Percentiles rank a stretch among this genome's conserved stretches.
phyloP scores from a whole-genome alignment of 495 filamentous ascomycete genomes.

The Aspergillus indologenus region DNA sequence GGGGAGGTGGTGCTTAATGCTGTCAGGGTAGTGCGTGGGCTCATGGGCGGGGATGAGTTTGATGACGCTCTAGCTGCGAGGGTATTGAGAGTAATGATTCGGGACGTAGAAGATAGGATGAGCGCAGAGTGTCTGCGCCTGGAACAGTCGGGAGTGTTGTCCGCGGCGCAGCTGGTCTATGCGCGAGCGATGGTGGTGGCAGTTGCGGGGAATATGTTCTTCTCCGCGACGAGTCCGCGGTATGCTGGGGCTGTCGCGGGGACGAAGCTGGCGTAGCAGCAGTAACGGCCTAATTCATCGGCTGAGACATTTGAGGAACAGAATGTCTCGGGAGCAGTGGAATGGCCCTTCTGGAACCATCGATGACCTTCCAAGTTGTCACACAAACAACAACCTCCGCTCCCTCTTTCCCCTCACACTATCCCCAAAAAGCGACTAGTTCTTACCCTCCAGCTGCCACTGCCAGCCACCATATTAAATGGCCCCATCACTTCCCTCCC shows the following conservation, averaged over 20 bases:
- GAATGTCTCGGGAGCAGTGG: too few species aligned
- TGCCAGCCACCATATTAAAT: neutral
- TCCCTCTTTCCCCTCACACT: neutral
- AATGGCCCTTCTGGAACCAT: neutral
- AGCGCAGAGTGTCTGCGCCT: constrained; percentile 6
- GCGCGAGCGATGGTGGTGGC: constrained; percentile 13
- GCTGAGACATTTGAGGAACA: too few species aligned
- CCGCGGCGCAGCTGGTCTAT: constrained; percentile 4
- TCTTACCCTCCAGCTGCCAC: neutral
- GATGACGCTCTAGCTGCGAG: constrained; percentile 4
- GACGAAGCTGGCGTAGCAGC: constrained; percentile 4
- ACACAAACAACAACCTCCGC: neutral
- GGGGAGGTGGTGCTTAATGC: constrained; percentile 13
- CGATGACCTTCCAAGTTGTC: neutral
- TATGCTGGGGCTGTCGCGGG: constrained; percentile 18
- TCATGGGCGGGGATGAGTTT: neutral
- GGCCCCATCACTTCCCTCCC: neutral
- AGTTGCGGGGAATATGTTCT: constrained; percentile 19
- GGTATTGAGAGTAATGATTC: constrained; percentile 5
- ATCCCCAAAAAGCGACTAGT: neutral
- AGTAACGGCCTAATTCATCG: too few species aligned
- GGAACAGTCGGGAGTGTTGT: neutral
- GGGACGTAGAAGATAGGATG: constrained; percentile 15
- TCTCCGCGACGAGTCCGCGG: constrained; percentile 16
- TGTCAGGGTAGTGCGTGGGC: constrained; percentile 11